Evolutionary conservation across 2,329 filamentous ascomycete species (phyloP), one percentile per base, ranked within the genome.

Genomic region (Pseudogymnoascus sp.): DNA sequence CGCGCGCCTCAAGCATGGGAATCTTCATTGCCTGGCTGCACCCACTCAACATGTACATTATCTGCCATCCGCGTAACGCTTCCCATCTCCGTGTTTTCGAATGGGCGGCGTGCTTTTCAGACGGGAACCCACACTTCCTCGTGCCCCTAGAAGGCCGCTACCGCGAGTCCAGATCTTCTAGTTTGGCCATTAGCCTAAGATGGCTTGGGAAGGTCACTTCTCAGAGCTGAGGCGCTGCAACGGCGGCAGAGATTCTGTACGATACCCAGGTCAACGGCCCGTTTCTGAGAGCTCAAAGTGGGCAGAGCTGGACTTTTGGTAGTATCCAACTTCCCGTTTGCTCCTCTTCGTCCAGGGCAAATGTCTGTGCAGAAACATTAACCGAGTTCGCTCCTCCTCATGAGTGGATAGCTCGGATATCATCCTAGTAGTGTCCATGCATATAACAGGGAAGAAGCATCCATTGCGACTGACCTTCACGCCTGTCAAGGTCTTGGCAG

Each of bases 321-420:
- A 16, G n/a, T 28, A 57, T 57, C 21, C 28, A 21, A 57, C 25
- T 8, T 57, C 8, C 8, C 13, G n/a, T 34, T 57, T 34, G 28
- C 28, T 21, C 51, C 51, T 57, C n/a, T 36, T 34, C 2, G 8
- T 2, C 10, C 51, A 57, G n/a, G 7, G 28, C 16, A 34, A 21
- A 34, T 21, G 51, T 36, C 51, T 57, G 51, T 57, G 51, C 51
- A 36, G 51, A 36, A 57, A 57, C 51, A 57, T 57, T 57, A 57
- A 57, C 51, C 51, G 28, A 57, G 28, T 19, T 14, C 11, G 10
- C 51, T 36, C 51, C 10, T 34, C 8, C 28, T 57, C 16, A 34
- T 57, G 28, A 57, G 28, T 57, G 51, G 51, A 57, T 57, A 34
- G 16, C n/a, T 57, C 28, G 51, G 51, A 34, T 21, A 8, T 13